Evolutionary conservation across 2,329 filamentous ascomycete genomes (phyloP).

Genomic region (Camillea tinctor): DNA sequence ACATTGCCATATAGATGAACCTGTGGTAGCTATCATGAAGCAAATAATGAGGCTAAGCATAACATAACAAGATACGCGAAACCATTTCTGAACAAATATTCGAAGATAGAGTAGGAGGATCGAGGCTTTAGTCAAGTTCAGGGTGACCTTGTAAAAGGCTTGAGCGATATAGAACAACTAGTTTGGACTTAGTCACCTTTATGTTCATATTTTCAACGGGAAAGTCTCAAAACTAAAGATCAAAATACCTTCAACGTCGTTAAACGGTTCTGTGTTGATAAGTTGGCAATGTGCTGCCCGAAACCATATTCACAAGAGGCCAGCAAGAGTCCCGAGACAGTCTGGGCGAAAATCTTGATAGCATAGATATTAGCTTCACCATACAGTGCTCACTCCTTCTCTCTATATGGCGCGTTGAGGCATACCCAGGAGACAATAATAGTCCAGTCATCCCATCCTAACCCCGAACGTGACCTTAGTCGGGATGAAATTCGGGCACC

Average conservation of each 20-base stretch:
- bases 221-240: too few species aligned
- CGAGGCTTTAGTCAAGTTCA: conserved; percentile 53
- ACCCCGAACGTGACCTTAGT: conserved; percentile 34
- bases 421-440: conserved; percentile 33
- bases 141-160: conserved; percentile 53
- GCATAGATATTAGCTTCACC: conserved; percentile 2
- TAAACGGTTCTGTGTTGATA: conserved; percentile 34
- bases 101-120: conserved; percentile 54
- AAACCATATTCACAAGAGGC: conserved; percentile 42
- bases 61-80: conserved; percentile 42
- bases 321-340: conserved; percentile 40
- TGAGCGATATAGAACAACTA: conserved; percentile 52
- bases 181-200: not conserved
- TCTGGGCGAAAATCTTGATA: conserved; percentile 35
- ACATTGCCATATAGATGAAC: conserved; percentile 50
- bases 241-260: conserved; percentile 35
- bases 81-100: conserved; percentile 49
- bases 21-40: conserved; percentile 46
- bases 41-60: conserved; percentile 42
- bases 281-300: conserved; percentile 39
- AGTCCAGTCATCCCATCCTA: conserved; percentile 44
- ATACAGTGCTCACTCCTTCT: not conserved
- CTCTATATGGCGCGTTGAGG: not conserved
- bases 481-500: conserved; percentile 41
- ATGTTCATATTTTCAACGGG: not conserved